A percentile compares a stretch with the other conserved stretches of the same genome.
Evolutionary conservation across 306 rosid genomes (phyloP).

Genomic region (Elaeagnus macrophylla): DNA sequence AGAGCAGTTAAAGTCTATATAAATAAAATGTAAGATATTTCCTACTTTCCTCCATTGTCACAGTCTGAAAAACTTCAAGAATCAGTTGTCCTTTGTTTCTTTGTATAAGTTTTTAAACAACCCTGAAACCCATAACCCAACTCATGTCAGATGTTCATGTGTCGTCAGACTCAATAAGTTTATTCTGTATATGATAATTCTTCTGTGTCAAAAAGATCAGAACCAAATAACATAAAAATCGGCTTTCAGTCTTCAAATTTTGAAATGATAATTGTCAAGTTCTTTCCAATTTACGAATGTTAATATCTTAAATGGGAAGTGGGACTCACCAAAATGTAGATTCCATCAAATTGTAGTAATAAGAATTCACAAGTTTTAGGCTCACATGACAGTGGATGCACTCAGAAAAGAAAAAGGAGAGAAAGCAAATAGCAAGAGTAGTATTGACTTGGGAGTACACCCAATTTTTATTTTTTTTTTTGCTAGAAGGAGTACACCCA

Average conservation of each 20-base stretch:
- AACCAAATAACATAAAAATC: too few species aligned
- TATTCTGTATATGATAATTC: conserved; percentile 38
- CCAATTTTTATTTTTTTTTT: not conserved
- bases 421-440: too few species aligned
- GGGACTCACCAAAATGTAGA: conserved; percentile 19
- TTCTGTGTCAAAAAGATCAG: too few species aligned
- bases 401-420: too few species aligned
- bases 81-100: conserved; percentile 25
- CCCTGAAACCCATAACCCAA: conserved; percentile 36
- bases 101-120: conserved; percentile 13
- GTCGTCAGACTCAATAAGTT: too few species aligned
- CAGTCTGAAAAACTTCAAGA: conserved; percentile 15
- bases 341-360: conserved; percentile 20
- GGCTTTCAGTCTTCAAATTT: not conserved
- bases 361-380: conserved; percentile 24
- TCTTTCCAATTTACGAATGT: conserved; percentile 7
- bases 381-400: conserved; percentile 28
- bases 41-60: not conserved
- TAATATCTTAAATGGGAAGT: conserved; percentile 5
- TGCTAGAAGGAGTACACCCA: not conserved
- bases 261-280: conserved; percentile 20
- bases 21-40: not conserved
- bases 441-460: not conserved
- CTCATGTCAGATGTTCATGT: conserved; percentile 33
- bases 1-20: not conserved